Conservation (phyloP, 257 asterid species). For the Henckelia pumila region DNA sequence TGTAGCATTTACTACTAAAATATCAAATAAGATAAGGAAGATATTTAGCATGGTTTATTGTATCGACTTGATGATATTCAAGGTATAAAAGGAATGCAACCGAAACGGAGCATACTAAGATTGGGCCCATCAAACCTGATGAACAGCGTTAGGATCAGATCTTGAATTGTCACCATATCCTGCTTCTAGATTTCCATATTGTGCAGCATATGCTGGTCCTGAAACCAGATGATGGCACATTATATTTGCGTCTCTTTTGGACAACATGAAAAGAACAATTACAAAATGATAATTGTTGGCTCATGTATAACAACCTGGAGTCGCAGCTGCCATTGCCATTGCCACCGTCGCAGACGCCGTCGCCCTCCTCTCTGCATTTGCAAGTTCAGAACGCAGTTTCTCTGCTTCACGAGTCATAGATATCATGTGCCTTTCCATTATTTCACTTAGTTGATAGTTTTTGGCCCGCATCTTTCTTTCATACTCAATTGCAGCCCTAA, state of each 20-base stretch:
- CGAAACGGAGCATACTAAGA: too few species aligned
- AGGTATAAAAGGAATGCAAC: too few species aligned
- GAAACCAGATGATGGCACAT: conserved; percentile 20
- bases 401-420: conserved; percentile 62
- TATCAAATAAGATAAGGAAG: neutral
- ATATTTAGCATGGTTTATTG: conserved; percentile 3
- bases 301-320: conserved; percentile 46
- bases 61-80: neutral
- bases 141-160: conserved; percentile 37
- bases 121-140: conserved; percentile 42
- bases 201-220: conserved; percentile 46
- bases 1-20: conserved; percentile 10
- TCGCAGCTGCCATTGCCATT: too few species aligned
- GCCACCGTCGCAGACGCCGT: conserved; percentile 34
- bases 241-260: conserved; percentile 1
- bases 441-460: conserved; percentile 51
- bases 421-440: conserved; percentile 67
- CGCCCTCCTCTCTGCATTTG: conserved; percentile 60
- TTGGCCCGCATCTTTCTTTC: conserved; percentile 59
- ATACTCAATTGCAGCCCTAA: conserved; percentile 73
- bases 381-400: conserved; percentile 59
- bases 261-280: conserved; percentile 16
- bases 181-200: conserved; percentile 35
- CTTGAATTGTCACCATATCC: conserved; percentile 41
- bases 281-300: conserved; percentile 3